Conservation (phyloP, 192 early-diverging fungal species). For the Coemansia sp. region DNA sequence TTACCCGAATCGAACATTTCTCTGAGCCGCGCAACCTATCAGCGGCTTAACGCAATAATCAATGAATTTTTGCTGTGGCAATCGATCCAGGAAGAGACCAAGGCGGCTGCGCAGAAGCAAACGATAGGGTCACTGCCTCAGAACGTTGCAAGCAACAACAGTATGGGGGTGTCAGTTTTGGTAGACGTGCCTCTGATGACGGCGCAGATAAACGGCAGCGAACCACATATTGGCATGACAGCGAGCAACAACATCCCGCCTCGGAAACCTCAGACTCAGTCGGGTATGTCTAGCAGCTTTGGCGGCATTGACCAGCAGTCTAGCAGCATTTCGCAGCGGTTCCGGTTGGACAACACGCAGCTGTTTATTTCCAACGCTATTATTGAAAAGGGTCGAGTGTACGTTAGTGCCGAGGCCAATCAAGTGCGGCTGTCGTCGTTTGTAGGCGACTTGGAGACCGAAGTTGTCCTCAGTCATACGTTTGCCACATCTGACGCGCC, state of each 20-base stretch:
- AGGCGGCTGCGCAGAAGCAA: neutral
- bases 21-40: conserved; percentile 26
- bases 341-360: conserved; percentile 38
- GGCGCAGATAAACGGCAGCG: conserved; percentile 26
- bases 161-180: conserved; percentile 31
- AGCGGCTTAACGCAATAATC: conserved; percentile 46
- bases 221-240: conserved; percentile 4
- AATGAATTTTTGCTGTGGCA: conserved; percentile 55
- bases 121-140: neutral
- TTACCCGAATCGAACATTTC: conserved; percentile 39
- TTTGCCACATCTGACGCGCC: conserved; percentile 44
- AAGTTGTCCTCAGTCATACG: conserved; percentile 42
- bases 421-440: conserved; percentile 50
- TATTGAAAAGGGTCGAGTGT: conserved; percentile 45
- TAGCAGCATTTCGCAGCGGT: conserved; percentile 23
- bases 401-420: conserved; percentile 46
- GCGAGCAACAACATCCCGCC: neutral
- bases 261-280: neutral
- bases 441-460: conserved; percentile 23
- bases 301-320: neutral
- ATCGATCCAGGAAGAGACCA: conserved; percentile 38
- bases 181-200: conserved; percentile 46
- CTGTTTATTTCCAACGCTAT: conserved; percentile 45
- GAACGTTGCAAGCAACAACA: neutral
- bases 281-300: neutral